phyloP scores from a whole-genome alignment of 192 early-diverging fungal genomes.

The Mortierella alpina region DNA sequence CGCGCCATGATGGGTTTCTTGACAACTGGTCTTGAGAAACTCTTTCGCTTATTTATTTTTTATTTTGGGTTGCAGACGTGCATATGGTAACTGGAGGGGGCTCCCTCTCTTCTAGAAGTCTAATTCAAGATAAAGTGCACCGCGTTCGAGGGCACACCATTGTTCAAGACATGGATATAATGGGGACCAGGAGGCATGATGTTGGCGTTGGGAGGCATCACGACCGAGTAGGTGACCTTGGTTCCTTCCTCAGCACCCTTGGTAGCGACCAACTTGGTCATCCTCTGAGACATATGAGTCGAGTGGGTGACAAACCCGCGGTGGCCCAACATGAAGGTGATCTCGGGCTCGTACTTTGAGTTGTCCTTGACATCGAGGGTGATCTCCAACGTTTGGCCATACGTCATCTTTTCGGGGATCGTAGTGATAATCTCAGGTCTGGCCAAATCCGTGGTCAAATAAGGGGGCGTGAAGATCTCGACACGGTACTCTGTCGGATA shows the following conservation, averaged over 20 bases:
- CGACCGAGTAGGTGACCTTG: conserved; percentile 27
- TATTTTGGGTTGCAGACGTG: conserved; percentile 39
- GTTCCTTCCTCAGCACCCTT: conserved; percentile 17
- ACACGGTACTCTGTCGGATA: conserved; percentile 68
- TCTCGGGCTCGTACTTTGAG: conserved; percentile 18
- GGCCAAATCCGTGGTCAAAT: conserved; percentile 50
- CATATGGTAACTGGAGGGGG: conserved; percentile 24
- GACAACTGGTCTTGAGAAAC: not conserved
- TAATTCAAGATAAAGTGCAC: conserved; percentile 22
- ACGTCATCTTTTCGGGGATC: conserved; percentile 27
- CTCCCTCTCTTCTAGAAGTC: not conserved
- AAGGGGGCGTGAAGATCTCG: conserved; percentile 64
- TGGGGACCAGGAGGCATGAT: conserved; percentile 51
- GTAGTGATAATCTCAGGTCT: conserved; percentile 50
- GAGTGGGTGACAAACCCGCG: conserved; percentile 67
- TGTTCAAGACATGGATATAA: conserved; percentile 51
- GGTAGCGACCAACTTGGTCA: conserved; percentile 36
- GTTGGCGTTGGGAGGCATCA: conserved; percentile 41
- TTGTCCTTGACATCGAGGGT: conserved; percentile 21
- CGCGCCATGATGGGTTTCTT: no score
- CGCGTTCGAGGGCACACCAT: conserved; percentile 43
- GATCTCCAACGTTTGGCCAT: conserved; percentile 28
- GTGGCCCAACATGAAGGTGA: conserved; percentile 58
- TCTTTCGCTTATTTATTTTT: not conserved
- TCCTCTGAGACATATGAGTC: conserved; percentile 62